Evolutionary conservation across 164 flowering plant species (phyloP), one percentile per base, ranked within the genome.

Genomic region (Pachysandra terminalis): DNA sequence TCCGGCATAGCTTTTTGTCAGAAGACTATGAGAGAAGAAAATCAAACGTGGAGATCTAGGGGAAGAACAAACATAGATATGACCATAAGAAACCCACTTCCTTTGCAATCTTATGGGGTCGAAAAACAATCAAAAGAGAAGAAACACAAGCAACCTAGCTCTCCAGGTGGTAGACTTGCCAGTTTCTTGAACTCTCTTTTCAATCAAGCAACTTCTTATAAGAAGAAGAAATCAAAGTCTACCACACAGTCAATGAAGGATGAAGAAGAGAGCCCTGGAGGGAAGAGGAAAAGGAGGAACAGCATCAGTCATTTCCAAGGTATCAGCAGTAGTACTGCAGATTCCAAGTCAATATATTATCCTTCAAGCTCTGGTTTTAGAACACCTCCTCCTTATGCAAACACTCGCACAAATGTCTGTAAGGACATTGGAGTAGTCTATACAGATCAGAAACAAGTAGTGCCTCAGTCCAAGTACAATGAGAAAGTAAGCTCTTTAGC

Each of bases 131-230:
- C 23, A 22, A 86, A 82, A 59, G 83, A 79, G 65, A 84, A 81
- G 79, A 81, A 79, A 41, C 26, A 61, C 72, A 85, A 77, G 81
- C 91, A 88, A 54, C 97, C 98, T 0, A 86, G 90, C 79, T 94
- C 98, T 19, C 97, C 98, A 1, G 96, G 97, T 35, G 93, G 88
- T 0, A 84, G 73, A 67, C 77, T 89, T 6, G 90, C 93, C 0
- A 82, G 84, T 48, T 85, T 87, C 75, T 65, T 89, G 68, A 89
- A 86, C 68, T 85, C 90, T 19, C 79, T 91, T 0, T 87, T 89
- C 81, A 84, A 68, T 59, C 94, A 91, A 69, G 69, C 87, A 28
- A 58, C 81, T 19, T 84, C 92, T 0, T n/a, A n/a, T n/a, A 93
- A 85, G 83, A 94, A 88, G 82, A 91, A 89, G 83, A 89, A 89